Evolutionary conservation across 1,139 yeast genomes (phyloP), one percentile per base, ranked within the genome.

Genomic region (Fermentozyma sake): DNA sequence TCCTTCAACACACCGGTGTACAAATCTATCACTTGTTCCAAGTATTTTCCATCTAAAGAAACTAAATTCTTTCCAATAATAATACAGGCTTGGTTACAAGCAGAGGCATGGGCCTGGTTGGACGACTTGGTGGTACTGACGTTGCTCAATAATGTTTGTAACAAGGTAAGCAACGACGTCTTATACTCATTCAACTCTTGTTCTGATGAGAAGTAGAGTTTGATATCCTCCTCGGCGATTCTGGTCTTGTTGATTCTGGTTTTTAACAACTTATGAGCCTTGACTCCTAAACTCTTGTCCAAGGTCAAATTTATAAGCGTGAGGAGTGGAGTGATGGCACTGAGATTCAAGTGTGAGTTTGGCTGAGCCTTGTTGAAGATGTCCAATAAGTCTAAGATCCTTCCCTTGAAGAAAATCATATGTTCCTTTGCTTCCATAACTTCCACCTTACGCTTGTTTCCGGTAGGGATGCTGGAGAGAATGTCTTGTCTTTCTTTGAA

Each of bases 401-500:
- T 68, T 38, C 76, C 75, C 50, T 91, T 91, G 61, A 87, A 81
- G 31, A 82, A 73, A 5, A 79, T 64, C 67, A 91, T 82, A 44
- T 78, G 82, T 44, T 82, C 86, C 45, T 79, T 74, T 5, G 96
- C 96, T 37, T 78, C 80, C 26, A 68, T 58, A 12, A 75, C 86
- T 41, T 85, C 94, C 12, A 68, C 53, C 42, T 84, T 81, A 39
- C 86, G 63, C 46, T 76, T 74, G 45, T 74, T 79, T 5, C 89
- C 89, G 2, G 81, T 70, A 15, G 65, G 58, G 4, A 60, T 52
- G 18, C 54, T 55, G 8, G 70, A 55, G 30, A 82, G 52, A 0
- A 84, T 80, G 33, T 72, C 75, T 42, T 77, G 76, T 48, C 93
- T 74, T 45, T 87, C 91, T 44, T 81, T 76, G 67, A 91, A 91